Conservation (phyloP, 805 yeast genomes). For the Starmerella tilneyi region DNA sequence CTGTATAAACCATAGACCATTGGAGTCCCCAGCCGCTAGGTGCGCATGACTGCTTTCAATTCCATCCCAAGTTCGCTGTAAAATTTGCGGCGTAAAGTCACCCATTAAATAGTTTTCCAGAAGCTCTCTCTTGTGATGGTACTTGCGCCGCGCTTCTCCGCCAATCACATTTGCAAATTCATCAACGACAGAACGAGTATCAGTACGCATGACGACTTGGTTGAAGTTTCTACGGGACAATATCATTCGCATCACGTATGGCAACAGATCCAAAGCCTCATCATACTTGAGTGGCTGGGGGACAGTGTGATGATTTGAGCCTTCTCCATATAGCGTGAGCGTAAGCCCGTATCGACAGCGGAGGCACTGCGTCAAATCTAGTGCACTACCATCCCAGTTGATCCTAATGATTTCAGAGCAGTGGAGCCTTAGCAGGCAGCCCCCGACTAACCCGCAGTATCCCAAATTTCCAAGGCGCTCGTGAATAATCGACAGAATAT, state of each 20-base stretch:
- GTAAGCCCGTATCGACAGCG: constrained; percentile 67
- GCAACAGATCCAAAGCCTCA: constrained; percentile 36
- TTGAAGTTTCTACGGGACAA: constrained; percentile 50
- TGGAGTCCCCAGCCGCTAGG: constrained; percentile 31
- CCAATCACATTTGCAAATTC: constrained; percentile 20
- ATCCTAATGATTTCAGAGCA: constrained; percentile 44
- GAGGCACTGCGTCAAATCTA: constrained; percentile 65
- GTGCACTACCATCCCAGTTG: constrained; percentile 42
- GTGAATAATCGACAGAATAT: constrained; percentile 54
- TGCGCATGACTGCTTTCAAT: neutral
- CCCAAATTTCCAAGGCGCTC: constrained; percentile 58
- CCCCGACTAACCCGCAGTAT: constrained; percentile 57
- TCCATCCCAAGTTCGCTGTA: constrained; percentile 16
- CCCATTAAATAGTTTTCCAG: constrained; percentile 15
- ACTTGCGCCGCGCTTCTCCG: neutral
- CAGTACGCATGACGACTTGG: constrained; percentile 51
- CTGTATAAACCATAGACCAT: constrained; percentile 60
- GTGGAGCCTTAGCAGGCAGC: constrained; percentile 50
- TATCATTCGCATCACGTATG: constrained; percentile 47
- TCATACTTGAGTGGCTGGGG: constrained; percentile 35
- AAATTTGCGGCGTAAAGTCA: constrained; percentile 12
- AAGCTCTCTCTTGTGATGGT: neutral
- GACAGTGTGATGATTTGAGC: constrained; percentile 54
- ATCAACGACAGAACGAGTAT: constrained; percentile 59
- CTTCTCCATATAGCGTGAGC: constrained; percentile 43